Percentiles rank a stretch among this genome's conserved stretches.
Evolutionary conservation across 2,329 filamentous ascomycete species (phyloP).

Genomic region (Hypoxylon sp.): DNA sequence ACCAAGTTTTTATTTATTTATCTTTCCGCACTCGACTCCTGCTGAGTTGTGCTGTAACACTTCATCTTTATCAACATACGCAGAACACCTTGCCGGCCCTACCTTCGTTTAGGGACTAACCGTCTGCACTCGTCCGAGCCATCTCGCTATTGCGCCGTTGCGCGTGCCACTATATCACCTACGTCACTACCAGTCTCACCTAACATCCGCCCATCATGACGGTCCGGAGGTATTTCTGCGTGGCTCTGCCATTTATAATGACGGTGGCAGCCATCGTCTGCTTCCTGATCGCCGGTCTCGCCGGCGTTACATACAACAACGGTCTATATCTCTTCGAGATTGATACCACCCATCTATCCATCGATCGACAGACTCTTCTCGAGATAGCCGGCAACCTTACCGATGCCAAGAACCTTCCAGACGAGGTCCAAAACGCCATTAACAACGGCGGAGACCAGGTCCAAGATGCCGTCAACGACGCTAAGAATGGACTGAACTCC

Average conservation of each 20-base stretch:
- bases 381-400: conserved; percentile 35
- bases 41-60: not conserved
- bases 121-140: conserved; percentile 19
- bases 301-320: conserved; percentile 64
- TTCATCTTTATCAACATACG: conserved; percentile 2
- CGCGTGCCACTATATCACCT: conserved; percentile 7
- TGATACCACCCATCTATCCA: conserved; percentile 67
- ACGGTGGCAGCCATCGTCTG: conserved; percentile 80
- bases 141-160: not conserved
- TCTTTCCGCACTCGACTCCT: not conserved
- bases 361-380: conserved; percentile 51
- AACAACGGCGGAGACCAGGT: conserved; percentile 22
- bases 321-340: conserved; percentile 66
- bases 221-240: conserved; percentile 82
- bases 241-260: conserved; percentile 84
- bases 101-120: conserved; percentile 24
- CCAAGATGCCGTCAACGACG: conserved; percentile 24
- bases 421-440: conserved; percentile 16
- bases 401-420: conserved; percentile 21
- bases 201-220: conserved; percentile 55
- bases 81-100: no score
- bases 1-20: conserved; percentile 23
- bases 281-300: conserved; percentile 64
- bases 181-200: conserved; percentile 18
- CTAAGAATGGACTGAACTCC: conserved; percentile 19